Percentiles rank a stretch among this genome's conserved stretches.
Conservation (phyloP, 2,329 filamentous ascomycete genomes). For the Fusarium setosum region DNA sequence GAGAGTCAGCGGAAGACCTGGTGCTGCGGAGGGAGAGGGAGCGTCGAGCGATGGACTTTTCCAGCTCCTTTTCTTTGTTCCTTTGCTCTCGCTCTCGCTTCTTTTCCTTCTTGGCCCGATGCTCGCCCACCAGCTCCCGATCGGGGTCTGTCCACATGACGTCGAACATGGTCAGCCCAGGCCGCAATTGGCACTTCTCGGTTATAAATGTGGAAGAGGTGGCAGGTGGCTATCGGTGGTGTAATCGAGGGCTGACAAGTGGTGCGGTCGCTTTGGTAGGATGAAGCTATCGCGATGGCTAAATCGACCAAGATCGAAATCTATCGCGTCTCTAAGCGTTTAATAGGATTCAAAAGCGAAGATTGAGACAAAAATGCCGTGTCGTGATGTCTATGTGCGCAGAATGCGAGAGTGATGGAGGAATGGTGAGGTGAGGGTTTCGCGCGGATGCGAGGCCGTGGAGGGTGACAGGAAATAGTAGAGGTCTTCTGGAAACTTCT, state of each 20-base stretch:
- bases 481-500: neutral
- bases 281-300: constrained; percentile 1
- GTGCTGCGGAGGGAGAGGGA: constrained; percentile 59
- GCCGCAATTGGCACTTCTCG: neutral
- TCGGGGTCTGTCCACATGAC: constrained; percentile 69
- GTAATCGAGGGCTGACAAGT: neutral
- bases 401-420: neutral
- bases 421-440: neutral
- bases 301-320: neutral
- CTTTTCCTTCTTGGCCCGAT: constrained; percentile 60
- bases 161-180: constrained; percentile 63
- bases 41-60: constrained; percentile 41
- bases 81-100: constrained; percentile 47
- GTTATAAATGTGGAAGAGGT: neutral
- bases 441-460: neutral
- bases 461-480: neutral
- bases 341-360: neutral
- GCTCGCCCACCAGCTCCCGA: constrained; percentile 64
- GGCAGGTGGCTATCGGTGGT: neutral
- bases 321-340: neutral
- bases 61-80: constrained; percentile 31
- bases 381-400: constrained; percentile 2
- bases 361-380: neutral
- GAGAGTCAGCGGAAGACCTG: constrained; percentile 52
- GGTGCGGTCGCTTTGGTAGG: neutral